Conservation (phyloP, 345 rosid species). For the Salix suchowensis region DNA sequence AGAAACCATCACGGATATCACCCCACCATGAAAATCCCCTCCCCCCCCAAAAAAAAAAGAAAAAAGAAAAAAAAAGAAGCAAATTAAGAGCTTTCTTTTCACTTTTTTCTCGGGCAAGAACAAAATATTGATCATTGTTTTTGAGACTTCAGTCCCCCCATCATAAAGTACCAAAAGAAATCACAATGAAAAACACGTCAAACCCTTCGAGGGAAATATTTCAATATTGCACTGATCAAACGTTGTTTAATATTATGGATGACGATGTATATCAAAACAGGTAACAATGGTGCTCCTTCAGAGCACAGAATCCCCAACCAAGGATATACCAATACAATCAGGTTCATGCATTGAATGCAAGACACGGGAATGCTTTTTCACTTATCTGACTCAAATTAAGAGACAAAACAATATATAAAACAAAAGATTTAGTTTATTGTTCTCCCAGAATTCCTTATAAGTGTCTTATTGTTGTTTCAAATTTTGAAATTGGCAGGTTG, state of each 20-base stretch:
- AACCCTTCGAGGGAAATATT: background rate
- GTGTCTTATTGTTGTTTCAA: slow-evolving; percentile 12
- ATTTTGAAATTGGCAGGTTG: slow-evolving; percentile 20
- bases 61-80: background rate
- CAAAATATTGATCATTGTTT: slow-evolving; percentile 24
- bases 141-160: slow-evolving; percentile 27
- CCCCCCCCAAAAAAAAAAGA: background rate
- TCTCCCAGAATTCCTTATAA: background rate
- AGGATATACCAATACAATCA: background rate
- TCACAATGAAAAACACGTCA: background rate
- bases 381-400: slow-evolving; percentile 1
- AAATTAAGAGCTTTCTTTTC: slow-evolving; percentile 18
- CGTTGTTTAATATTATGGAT: background rate
- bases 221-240: background rate
- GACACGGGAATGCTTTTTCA: background rate
- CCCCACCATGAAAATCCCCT: background rate
- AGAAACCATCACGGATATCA: background rate
- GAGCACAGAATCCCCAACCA: background rate
- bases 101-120: slow-evolving; percentile 22
- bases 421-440: slow-evolving; percentile 9
- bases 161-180: slow-evolving; percentile 11
- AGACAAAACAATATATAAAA: background rate
- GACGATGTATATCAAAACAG: background rate
- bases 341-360: slow-evolving; percentile 1
- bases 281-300: background rate